Conservation (phyloP, 768 basidiomycete genomes). For the Coprinopsis marcescibilis region DNA sequence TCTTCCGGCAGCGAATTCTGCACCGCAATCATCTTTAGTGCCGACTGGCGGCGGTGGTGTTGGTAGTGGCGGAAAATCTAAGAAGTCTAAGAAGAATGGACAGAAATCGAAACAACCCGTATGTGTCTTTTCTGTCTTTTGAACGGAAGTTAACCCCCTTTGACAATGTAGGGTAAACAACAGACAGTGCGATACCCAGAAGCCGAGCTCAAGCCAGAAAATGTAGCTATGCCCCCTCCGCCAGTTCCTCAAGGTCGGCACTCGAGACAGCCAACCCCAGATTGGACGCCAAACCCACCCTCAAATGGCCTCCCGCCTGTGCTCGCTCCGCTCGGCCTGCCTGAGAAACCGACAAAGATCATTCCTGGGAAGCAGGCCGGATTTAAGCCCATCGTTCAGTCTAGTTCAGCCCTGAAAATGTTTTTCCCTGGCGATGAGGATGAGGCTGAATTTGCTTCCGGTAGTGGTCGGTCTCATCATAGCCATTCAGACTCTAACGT, state of each 20-base stretch:
- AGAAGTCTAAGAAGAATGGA: slow-evolving; percentile 15
- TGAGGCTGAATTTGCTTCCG: slow-evolving; percentile 31
- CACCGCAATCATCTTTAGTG: slow-evolving; percentile 18
- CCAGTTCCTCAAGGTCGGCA: slow-evolving; percentile 5
- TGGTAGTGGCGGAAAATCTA: slow-evolving; percentile 18
- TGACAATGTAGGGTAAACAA: slow-evolving; percentile 17
- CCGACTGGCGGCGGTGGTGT: no score
- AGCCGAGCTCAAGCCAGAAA: slow-evolving; percentile 4
- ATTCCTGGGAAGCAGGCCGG: slow-evolving; percentile 28
- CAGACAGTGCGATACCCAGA: slow-evolving; percentile 6
- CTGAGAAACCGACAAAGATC: slow-evolving; percentile 23
- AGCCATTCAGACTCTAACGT: no score
- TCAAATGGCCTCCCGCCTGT: not conserved
- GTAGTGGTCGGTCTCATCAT: no score
- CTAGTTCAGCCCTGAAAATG: slow-evolving; percentile 55
- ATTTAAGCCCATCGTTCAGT: slow-evolving; percentile 63
- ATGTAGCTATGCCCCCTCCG: slow-evolving; percentile 10
- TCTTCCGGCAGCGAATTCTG: slow-evolving; percentile 41
- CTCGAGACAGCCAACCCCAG: slow-evolving; percentile 6
- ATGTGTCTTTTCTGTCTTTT: not conserved
- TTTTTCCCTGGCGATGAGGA: slow-evolving; percentile 86
- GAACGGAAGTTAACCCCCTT: slow-evolving; percentile 8
- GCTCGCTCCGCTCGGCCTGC: not conserved
- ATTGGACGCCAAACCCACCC: not conserved
- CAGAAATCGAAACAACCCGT: slow-evolving; percentile 5